Conservation (phyloP, 2,329 filamentous ascomycete species). For the Salinomyces thailandicus region DNA sequence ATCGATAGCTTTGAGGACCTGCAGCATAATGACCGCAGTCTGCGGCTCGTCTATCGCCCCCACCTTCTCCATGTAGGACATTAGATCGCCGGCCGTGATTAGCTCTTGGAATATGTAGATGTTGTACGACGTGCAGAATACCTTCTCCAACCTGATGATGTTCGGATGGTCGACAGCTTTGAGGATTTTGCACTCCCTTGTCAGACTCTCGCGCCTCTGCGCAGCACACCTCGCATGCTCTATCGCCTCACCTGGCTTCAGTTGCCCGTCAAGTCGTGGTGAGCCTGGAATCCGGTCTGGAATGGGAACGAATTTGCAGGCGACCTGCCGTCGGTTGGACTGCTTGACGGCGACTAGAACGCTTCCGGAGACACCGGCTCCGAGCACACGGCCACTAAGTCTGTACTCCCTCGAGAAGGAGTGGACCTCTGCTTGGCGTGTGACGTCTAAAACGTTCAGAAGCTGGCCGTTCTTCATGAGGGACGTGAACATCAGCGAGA, state of each 20-base stretch:
- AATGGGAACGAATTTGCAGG: conserved; percentile 57
- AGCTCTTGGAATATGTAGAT: conserved; percentile 54
- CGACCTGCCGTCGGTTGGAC: conserved; percentile 48
- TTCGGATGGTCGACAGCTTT: conserved; percentile 49
- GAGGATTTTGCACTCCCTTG: conserved; percentile 39
- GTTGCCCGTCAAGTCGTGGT: not conserved
- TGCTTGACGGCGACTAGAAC: conserved; percentile 47
- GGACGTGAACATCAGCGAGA: conserved; percentile 21
- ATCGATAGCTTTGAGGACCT: conserved; percentile 47
- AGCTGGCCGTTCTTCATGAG: not conserved
- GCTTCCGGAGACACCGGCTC: conserved; percentile 43
- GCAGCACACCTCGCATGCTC: too few relatives aligned
- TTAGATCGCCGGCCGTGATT: conserved; percentile 49
- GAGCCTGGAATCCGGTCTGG: not conserved
- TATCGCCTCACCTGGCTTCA: not conserved
- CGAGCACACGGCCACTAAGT: conserved; percentile 42
- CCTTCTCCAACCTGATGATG: conserved; percentile 47
- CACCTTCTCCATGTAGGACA: conserved; percentile 47
- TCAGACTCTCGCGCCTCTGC: conserved; percentile 3
- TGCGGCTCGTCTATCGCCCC: conserved; percentile 40
- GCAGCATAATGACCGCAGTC: conserved; percentile 44
- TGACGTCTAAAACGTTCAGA: conserved; percentile 2
- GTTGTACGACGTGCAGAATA: conserved; percentile 42
- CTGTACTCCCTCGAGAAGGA: conserved; percentile 39
- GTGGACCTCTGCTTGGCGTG: conserved; percentile 12